phyloP scores from a whole-genome alignment of 345 rosid genomes.

The Jatropha curcas region DNA sequence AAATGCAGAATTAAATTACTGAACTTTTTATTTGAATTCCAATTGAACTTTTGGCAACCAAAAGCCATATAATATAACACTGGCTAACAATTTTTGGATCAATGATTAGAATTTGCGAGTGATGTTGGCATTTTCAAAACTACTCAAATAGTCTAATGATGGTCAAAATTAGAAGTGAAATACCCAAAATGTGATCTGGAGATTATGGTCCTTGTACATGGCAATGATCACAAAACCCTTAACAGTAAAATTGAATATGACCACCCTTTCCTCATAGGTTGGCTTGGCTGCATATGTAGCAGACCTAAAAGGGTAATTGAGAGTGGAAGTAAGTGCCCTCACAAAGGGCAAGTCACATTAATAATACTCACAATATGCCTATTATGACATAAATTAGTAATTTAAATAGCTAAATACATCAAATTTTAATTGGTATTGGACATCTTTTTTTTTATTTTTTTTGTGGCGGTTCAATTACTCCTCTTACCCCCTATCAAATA shows the following conservation, averaged over 20 bases:
- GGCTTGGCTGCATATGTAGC: conserved; percentile 7
- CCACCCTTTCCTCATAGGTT: neutral
- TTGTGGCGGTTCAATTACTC: too few species aligned
- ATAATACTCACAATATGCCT: neutral
- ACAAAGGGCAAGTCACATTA: neutral
- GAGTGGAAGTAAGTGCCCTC: neutral
- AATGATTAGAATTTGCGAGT: neutral
- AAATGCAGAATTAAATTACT: too few species aligned
- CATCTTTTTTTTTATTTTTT: neutral
- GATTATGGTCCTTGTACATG: neutral
- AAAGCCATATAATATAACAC: neutral
- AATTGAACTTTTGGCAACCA: neutral
- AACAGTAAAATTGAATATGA: neutral
- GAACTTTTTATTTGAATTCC: neutral
- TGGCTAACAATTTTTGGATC: neutral
- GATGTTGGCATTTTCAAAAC: neutral
- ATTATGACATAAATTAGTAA: too few species aligned
- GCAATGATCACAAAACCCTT: neutral
- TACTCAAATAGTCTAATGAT: neutral
- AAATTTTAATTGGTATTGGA: too few species aligned
- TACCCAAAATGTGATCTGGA: neutral
- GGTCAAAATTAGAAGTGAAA: neutral
- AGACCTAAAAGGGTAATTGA: neutral
- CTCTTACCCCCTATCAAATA: neutral
- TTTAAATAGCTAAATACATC: too few species aligned